Conservation (phyloP, 345 rosid species). For the Litchi chinensis region DNA sequence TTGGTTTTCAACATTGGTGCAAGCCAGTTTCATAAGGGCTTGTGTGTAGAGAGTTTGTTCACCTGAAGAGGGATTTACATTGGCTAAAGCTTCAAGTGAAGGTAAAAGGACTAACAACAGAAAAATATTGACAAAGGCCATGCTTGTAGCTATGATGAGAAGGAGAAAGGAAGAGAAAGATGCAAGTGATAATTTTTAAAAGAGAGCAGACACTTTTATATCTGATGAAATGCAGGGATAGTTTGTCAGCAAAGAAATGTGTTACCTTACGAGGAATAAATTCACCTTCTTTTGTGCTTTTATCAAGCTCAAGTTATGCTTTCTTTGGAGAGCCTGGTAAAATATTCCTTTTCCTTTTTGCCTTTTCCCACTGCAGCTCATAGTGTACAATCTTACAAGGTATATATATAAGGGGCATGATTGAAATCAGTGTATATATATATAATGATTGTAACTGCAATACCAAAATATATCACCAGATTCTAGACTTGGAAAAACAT, state of each 20-base stretch:
- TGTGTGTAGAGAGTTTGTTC: constrained; percentile 39
- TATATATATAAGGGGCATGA: neutral
- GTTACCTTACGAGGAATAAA: constrained; percentile 34
- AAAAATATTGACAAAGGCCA: constrained; percentile 42
- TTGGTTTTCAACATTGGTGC: constrained; percentile 45
- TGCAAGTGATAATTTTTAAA: constrained; percentile 8
- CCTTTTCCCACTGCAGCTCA: neutral
- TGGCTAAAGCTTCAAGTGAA: constrained; percentile 35
- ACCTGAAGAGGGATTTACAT: constrained; percentile 23
- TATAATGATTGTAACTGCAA: neutral
- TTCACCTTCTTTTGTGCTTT: constrained; percentile 38
- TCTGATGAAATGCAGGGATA: constrained; percentile 33
- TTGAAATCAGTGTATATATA: neutral
- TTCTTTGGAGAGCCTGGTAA: constrained; percentile 29
- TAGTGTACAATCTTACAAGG: neutral
- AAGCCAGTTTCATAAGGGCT: constrained; percentile 48
- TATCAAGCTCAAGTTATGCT: constrained; percentile 66
- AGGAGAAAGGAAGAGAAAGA: constrained; percentile 8
- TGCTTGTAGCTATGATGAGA: constrained; percentile 24
- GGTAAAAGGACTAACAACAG: constrained; percentile 41
- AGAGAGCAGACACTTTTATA: constrained; percentile 24
- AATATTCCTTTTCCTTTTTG: constrained; percentile 27
- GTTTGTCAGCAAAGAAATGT: constrained; percentile 59
- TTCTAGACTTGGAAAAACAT: constrained; percentile 9
- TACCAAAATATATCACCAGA: neutral